Evolutionary conservation across 208 protist species (phyloP).

Genomic region (Trypanosoma avium): DNA sequence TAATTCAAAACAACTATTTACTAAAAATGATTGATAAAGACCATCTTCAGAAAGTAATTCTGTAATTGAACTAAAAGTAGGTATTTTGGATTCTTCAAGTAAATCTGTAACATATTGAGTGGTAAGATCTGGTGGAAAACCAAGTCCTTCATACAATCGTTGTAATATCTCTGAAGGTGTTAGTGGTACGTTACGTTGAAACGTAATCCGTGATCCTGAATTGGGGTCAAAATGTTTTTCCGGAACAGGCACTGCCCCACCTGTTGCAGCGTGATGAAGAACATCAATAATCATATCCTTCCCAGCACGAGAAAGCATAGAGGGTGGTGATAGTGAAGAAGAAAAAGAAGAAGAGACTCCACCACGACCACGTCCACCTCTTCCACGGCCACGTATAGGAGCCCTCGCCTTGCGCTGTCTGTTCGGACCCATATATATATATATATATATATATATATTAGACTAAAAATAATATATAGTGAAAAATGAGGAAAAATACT

Average conservation of each 20-base stretch:
- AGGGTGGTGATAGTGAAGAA: slow-evolving; percentile 34
- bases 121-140: slow-evolving; percentile 81
- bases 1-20: slow-evolving; percentile 78
- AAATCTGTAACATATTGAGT: slow-evolving; percentile 80
- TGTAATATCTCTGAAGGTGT: slow-evolving; percentile 74
- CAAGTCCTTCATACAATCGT: slow-evolving; percentile 78
- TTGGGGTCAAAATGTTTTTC: slow-evolving; percentile 85
- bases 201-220: slow-evolving; percentile 51
- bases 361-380: slow-evolving; percentile 33
- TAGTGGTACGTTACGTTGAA: slow-evolving; percentile 79
- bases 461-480: slow-evolving; percentile 4
- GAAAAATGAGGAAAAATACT: not conserved
- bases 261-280: slow-evolving; percentile 82
- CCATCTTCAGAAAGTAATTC: slow-evolving; percentile 67
- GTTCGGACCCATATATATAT: slow-evolving; percentile 66
- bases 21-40: slow-evolving; percentile 73
- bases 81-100: slow-evolving; percentile 40
- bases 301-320: slow-evolving; percentile 70
- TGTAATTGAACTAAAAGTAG: slow-evolving; percentile 51
- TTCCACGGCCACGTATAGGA: slow-evolving; percentile 25
- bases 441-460: not conserved
- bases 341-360: too few relatives aligned
- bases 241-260: slow-evolving; percentile 75
- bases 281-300: slow-evolving; percentile 88
- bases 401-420: slow-evolving; percentile 60